Evolutionary conservation across 2,329 filamentous ascomycete genomes (phyloP).

Genomic region (Penicillium sp.): DNA sequence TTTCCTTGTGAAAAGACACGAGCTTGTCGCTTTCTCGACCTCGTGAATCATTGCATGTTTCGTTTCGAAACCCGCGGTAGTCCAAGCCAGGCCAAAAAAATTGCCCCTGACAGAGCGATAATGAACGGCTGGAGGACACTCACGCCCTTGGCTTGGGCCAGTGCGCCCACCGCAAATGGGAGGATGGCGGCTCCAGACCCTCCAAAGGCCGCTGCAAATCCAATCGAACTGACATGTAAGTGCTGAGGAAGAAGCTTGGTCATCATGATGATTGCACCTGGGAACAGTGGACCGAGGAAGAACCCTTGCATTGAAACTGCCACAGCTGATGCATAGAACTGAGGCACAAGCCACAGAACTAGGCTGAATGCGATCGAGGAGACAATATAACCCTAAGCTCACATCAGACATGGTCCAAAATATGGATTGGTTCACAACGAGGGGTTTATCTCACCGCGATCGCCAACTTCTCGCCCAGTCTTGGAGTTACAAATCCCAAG

Average conservation of each 20-base stretch:
- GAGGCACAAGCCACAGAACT: constrained; percentile 78
- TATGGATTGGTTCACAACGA: background rate
- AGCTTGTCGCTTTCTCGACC: background rate
- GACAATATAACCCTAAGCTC: constrained; percentile 58
- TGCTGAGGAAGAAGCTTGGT: constrained; percentile 73
- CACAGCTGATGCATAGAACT: constrained; percentile 71
- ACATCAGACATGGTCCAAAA: background rate
- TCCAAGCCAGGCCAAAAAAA: constrained; percentile 52
- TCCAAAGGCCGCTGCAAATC: constrained; percentile 77
- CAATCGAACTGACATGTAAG: constrained; percentile 76
- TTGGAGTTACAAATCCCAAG: constrained; percentile 73
- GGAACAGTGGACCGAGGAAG: constrained; percentile 78
- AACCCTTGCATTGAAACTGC: constrained; percentile 73
- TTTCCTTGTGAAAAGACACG: constrained; percentile 11
- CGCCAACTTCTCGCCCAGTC: constrained; percentile 66
- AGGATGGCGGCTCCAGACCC: constrained; percentile 62
- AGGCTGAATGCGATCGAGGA: constrained; percentile 66
- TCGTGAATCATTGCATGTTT: background rate
- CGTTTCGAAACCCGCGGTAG: constrained; percentile 28
- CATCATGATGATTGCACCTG: constrained; percentile 69
- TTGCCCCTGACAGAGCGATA: constrained; percentile 53
- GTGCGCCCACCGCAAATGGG: constrained; percentile 48
- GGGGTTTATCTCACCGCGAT: constrained; percentile 41
- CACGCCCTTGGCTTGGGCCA: constrained; percentile 58
- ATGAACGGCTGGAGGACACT: constrained; percentile 62